Conservation (phyloP, 2,329 filamentous ascomycete species). For the Cercospora janseana region DNA sequence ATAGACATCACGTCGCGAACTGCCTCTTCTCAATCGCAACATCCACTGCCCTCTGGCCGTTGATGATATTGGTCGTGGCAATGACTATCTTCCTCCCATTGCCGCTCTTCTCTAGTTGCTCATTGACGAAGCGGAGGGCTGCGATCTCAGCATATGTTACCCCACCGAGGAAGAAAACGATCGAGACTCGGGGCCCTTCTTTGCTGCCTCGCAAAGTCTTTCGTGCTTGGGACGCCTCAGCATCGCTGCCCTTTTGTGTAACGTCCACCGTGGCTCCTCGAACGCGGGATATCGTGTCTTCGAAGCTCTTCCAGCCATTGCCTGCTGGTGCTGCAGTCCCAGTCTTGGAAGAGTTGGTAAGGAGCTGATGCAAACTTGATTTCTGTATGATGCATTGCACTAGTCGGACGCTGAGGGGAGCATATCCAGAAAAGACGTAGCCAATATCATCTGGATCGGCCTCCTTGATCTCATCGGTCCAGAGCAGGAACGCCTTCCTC, state of each 20-base stretch:
- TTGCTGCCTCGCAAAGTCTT: conserved; percentile 74
- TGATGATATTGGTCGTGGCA: conserved; percentile 88
- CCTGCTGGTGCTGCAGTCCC: conserved; percentile 44
- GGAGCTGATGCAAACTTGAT: conserved; percentile 65
- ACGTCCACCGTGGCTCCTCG: conserved; percentile 89
- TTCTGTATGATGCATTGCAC: conserved; percentile 94
- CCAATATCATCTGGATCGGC: conserved; percentile 90
- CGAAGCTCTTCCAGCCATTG: conserved; percentile 89
- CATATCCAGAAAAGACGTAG: conserved; percentile 98
- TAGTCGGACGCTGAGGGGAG: conserved; percentile 83
- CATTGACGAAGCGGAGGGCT: conserved; percentile 83
- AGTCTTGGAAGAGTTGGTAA: conserved; percentile 51
- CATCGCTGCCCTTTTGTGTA: conserved; percentile 87
- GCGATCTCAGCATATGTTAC: conserved; percentile 96
- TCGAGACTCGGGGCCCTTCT: conserved; percentile 67
- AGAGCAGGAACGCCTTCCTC: conserved; percentile 80
- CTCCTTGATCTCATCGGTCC: conserved; percentile 95
- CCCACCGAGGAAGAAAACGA: conserved; percentile 97
- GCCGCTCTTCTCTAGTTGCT: conserved; percentile 61
- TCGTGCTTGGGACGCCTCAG: conserved; percentile 75
- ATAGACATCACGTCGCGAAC: conserved; percentile 28
- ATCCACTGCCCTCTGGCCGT: conserved; percentile 84
- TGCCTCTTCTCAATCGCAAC: conserved; percentile 45
- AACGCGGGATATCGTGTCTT: conserved; percentile 84
- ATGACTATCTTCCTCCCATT: conserved; percentile 70